Conservation (phyloP, 352 stramenopile genomes). For the Phytophthora capsici region DNA sequence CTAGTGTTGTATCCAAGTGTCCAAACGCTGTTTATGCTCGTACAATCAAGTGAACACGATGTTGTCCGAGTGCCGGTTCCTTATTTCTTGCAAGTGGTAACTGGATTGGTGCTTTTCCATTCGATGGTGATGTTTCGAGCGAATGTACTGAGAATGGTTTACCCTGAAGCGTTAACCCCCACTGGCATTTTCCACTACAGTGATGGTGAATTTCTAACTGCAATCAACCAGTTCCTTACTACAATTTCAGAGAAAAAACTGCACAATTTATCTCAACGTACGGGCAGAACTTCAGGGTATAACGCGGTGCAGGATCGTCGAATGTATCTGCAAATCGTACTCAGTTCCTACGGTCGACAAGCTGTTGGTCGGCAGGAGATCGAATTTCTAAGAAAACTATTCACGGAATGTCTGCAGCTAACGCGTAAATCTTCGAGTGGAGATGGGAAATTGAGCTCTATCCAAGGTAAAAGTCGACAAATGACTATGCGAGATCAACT, state of each 20-base stretch:
- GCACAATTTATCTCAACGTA: background rate
- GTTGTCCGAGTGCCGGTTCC: background rate
- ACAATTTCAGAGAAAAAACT: conserved; percentile 20
- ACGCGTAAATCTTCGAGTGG: too few relatives aligned
- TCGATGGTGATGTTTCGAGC: conserved; percentile 32
- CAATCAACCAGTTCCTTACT: conserved; percentile 26
- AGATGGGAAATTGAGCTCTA: too few relatives aligned
- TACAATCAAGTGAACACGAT: conserved; percentile 20
- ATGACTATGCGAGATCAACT: conserved; percentile 17
- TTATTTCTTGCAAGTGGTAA: conserved; percentile 41
- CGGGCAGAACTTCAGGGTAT: background rate
- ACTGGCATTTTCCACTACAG: conserved; percentile 14
- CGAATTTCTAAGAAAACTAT: conserved; percentile 23
- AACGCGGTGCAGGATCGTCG: conserved; percentile 7
- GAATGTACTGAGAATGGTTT: conserved; percentile 14
- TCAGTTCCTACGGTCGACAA: conserved; percentile 31
- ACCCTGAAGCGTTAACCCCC: conserved; percentile 14
- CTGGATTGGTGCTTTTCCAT: conserved; percentile 54
- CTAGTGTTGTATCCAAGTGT: conserved; percentile 39
- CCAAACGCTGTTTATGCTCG: conserved; percentile 22
- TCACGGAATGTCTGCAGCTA: conserved; percentile 30
- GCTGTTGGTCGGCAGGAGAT: conserved; percentile 21
- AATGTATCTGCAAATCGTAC: conserved; percentile 31
- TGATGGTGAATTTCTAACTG: conserved; percentile 34
- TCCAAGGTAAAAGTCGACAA: conserved; percentile 4